phyloP scores from a whole-genome alignment of 108 stramenopile species.

The Discostella stelligeroides region DNA sequence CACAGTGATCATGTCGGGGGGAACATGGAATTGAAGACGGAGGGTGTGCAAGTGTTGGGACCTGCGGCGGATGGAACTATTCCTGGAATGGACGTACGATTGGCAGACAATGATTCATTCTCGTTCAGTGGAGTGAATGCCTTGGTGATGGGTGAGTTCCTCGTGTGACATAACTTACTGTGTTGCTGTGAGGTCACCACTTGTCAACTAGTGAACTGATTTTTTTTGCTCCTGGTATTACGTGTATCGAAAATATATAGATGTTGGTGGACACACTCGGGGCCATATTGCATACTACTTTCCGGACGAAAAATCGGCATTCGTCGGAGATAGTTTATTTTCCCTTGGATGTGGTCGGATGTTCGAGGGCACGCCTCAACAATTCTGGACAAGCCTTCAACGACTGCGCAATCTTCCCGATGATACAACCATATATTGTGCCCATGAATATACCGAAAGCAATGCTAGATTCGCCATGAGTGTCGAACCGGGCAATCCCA shows the following conservation, averaged over 20 bases:
- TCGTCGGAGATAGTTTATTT: constrained; percentile 85
- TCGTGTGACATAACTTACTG: not conserved
- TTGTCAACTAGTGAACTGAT: not conserved
- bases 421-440: constrained; percentile 79
- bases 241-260: constrained; percentile 4
- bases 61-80: constrained; percentile 67
- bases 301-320: constrained; percentile 58
- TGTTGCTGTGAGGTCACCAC: not conserved
- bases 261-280: constrained; percentile 84
- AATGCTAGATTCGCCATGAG: constrained; percentile 81
- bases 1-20: constrained; percentile 85
- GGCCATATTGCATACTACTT: constrained; percentile 89
- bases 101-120: constrained; percentile 62
- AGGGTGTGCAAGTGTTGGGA: constrained; percentile 61
- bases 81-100: constrained; percentile 63
- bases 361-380: constrained; percentile 85
- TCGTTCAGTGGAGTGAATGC: constrained; percentile 58
- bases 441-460: constrained; percentile 84
- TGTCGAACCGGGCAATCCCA: constrained; percentile 76
- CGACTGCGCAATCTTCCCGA: constrained; percentile 70
- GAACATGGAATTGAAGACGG: constrained; percentile 64
- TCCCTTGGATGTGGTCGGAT: constrained; percentile 85
- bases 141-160: constrained; percentile 56
- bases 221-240: not conserved
- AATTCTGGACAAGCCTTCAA: constrained; percentile 73